phyloP scores from a whole-genome alignment of 2,329 filamentous ascomycete species.

The Apiospora sp. region DNA sequence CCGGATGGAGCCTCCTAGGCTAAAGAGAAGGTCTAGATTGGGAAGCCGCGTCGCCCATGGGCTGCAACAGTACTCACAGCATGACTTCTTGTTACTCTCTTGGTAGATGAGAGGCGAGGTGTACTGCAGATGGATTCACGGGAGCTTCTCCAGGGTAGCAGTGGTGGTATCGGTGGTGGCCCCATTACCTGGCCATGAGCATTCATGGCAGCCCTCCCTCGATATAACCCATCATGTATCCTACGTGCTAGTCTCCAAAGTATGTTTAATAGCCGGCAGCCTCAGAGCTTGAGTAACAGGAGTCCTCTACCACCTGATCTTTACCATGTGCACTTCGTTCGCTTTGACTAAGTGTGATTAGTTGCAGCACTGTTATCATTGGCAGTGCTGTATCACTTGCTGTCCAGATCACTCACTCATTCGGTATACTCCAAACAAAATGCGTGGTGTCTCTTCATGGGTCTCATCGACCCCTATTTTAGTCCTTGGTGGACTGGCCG shows the following conservation, averaged over 20 bases:
- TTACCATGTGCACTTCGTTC: neutral
- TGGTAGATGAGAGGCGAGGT: neutral
- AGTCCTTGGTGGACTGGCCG: neutral
- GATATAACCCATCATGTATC: neutral
- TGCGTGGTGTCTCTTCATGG: neutral
- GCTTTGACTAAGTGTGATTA: neutral
- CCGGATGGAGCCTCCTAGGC: conserved; percentile 1
- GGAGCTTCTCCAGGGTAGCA: neutral
- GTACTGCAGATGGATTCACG: neutral
- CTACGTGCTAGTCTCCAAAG: neutral
- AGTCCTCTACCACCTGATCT: neutral
- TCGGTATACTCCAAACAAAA: neutral
- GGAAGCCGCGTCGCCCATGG: neutral
- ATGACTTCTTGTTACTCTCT: neutral
- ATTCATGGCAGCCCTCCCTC: neutral
- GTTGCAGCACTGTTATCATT: neutral
- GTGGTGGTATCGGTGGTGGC: neutral
- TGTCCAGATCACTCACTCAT: neutral
- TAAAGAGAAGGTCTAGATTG: neutral
- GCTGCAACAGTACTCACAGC: neutral
- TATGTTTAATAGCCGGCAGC: neutral
- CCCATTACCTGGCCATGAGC: neutral
- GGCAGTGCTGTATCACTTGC: neutral
- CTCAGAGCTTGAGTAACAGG: neutral
- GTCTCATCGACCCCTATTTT: neutral